phyloP scores from a whole-genome alignment of 2,329 filamentous ascomycete genomes.

The Sarocladiaceae sp. region DNA sequence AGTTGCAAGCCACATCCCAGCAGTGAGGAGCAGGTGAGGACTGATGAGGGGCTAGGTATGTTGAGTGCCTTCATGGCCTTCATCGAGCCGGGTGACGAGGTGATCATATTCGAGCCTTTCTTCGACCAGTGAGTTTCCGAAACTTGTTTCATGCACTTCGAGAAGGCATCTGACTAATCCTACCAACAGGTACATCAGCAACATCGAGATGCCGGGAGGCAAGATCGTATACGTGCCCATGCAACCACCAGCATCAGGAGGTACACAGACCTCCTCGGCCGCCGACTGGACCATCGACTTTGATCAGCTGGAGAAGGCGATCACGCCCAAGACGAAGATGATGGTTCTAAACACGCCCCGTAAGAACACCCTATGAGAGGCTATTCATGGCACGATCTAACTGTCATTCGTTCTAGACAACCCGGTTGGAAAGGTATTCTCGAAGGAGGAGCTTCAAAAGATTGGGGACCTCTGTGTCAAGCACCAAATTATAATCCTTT shows the following conservation, averaged over 20 bases:
- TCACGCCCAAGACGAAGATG: conserved; percentile 90
- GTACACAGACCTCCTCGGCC: conserved; percentile 72
- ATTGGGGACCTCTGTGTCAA: conserved; percentile 89
- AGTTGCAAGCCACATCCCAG: neutral
- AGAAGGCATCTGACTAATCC: conserved; percentile 10
- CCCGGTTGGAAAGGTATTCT: conserved; percentile 93
- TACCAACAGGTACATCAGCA: conserved; percentile 70
- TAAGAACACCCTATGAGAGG: too few relatives aligned
- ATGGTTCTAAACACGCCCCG: conserved; percentile 78
- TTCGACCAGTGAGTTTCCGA: conserved; percentile 74
- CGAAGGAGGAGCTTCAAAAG: conserved; percentile 69
- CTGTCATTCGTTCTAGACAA: conserved; percentile 53
- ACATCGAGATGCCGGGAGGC: conserved; percentile 97
- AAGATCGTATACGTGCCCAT: conserved; percentile 94
- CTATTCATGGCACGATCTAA: neutral
- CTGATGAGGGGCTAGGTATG: conserved; percentile 55
- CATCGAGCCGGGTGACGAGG: conserved; percentile 88
- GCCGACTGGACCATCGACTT: conserved; percentile 86
- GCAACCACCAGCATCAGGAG: conserved; percentile 77
- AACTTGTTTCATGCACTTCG: neutral
- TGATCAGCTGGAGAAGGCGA: conserved; percentile 69
- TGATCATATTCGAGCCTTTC: conserved; percentile 97
- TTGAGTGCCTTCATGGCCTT: conserved; percentile 97
- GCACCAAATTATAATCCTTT: conserved; percentile 88
- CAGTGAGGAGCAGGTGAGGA: neutral